Conservation (phyloP, 352 stramenopile species). For the Phytopythium montanum region DNA sequence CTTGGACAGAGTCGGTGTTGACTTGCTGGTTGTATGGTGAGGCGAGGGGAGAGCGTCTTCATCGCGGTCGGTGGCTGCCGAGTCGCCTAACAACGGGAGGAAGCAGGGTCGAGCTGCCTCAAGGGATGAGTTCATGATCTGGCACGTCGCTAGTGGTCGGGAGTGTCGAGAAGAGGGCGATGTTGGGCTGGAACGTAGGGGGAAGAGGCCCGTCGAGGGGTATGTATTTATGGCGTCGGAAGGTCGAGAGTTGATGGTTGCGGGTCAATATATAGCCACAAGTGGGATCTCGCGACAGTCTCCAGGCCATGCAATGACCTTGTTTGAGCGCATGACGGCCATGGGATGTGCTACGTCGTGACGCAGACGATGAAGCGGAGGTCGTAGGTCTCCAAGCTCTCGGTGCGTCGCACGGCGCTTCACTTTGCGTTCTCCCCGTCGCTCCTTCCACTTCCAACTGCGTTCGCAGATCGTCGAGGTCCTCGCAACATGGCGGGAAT, state of each 20-base stretch:
- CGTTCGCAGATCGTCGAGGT: neutral
- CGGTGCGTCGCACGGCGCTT: neutral
- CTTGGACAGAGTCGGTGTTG: neutral
- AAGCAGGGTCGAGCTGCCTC: neutral
- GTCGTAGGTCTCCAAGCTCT: too few relatives aligned
- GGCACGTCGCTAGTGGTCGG: neutral
- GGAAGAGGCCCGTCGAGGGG: too few relatives aligned
- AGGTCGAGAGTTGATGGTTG: too few relatives aligned
- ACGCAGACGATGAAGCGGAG: too few relatives aligned
- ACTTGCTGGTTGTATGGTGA: neutral
- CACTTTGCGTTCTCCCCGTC: neutral
- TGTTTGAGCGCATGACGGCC: neutral
- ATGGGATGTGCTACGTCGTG: conserved; percentile 2
- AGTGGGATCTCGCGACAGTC: too few relatives aligned
- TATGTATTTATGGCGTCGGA: too few relatives aligned
- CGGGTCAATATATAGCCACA: too few relatives aligned
- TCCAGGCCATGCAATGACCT: too few relatives aligned
- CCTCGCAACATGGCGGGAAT: too few relatives aligned
- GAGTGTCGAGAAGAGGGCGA: neutral
- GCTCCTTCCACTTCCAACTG: neutral
- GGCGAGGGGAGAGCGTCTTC: neutral
- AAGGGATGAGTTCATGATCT: neutral
- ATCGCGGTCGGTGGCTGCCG: neutral
- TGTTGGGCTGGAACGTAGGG: too few relatives aligned
- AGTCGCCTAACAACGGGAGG: neutral